Conservation (phyloP, 2,329 filamentous ascomycete genomes). For the Stenocarpella maydis region DNA sequence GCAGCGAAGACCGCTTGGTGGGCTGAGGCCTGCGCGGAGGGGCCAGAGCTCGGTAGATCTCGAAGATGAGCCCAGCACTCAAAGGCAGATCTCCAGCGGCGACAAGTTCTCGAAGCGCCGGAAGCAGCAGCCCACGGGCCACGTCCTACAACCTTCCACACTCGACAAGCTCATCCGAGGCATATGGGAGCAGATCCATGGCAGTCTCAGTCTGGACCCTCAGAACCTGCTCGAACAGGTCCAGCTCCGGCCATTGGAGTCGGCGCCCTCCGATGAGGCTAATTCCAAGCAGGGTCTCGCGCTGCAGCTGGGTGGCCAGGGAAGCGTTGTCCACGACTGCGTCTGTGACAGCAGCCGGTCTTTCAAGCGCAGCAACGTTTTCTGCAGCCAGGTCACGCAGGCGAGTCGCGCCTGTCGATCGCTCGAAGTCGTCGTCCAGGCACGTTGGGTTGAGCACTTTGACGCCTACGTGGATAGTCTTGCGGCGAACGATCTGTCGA, state of each 20-base stretch:
- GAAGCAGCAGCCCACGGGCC: slow-evolving; percentile 18
- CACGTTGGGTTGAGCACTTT: slow-evolving; percentile 64
- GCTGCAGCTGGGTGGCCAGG: slow-evolving; percentile 6
- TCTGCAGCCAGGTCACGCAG: slow-evolving; percentile 46
- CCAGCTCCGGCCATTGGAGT: slow-evolving; percentile 31
- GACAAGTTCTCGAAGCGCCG: slow-evolving; percentile 21
- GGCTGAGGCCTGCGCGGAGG: slow-evolving; percentile 1
- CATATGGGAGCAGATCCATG: slow-evolving; percentile 47
- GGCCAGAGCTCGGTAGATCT: not conserved
- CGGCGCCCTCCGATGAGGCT: not conserved
- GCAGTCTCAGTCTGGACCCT: slow-evolving; percentile 42
- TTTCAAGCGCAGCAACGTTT: slow-evolving; percentile 44
- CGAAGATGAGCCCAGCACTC: not conserved
- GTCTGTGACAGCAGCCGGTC: slow-evolving; percentile 31
- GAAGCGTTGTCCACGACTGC: slow-evolving; percentile 14
- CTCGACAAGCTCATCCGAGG: slow-evolving; percentile 44
- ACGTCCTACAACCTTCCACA: slow-evolving; percentile 35
- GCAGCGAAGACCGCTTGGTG: slow-evolving; percentile 5
- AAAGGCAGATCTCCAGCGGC: slow-evolving; percentile 15
- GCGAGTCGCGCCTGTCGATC: slow-evolving; percentile 62
- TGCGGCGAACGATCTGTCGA: slow-evolving; percentile 47
- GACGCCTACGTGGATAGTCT: slow-evolving; percentile 57
- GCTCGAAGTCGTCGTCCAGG: slow-evolving; percentile 66
- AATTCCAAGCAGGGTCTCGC: slow-evolving; percentile 15
- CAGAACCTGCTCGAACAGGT: slow-evolving; percentile 43